These are phyloP conservation scores for Poa pratensis DNA, from an alignment of 176 grass and related monocot species.

Conservation along the genomic window DNA sequence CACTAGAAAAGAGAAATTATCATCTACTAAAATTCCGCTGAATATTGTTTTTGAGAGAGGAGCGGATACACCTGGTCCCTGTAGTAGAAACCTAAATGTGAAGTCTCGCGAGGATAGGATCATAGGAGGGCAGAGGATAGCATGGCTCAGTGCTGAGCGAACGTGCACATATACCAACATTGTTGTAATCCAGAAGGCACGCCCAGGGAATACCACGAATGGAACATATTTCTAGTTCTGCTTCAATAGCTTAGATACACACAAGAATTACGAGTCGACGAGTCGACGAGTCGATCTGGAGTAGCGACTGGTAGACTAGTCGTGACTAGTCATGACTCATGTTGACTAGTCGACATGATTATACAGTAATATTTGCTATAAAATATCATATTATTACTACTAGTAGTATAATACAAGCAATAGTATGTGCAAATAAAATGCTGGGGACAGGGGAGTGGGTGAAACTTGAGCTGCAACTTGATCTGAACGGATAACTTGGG, in stretches of 20 bases:
- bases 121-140: neutral
- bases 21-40: neutral
- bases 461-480: too few relatives aligned
- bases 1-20: conserved; percentile 22
- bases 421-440: too few relatives aligned
- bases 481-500: too few relatives aligned
- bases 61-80: neutral
- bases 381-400: too few relatives aligned
- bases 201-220: conserved; percentile 23
- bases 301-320: too few relatives aligned
- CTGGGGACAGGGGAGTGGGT: too few relatives aligned
- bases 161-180: neutral
- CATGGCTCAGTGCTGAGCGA: neutral
- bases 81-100: neutral
- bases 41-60: neutral
- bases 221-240: neutral
- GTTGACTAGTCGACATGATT: too few relatives aligned
- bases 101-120: neutral
- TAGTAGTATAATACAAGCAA: too few relatives aligned
- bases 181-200: neutral
- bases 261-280: too few relatives aligned
- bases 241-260: neutral
- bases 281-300: too few relatives aligned
- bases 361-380: too few relatives aligned
- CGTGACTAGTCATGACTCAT: too few relatives aligned